A percentile compares a stretch with the other conserved stretches of the same genome.
Evolutionary conservation across 768 basidiomycete species (phyloP).

Genomic region (Lactarius quietus): DNA sequence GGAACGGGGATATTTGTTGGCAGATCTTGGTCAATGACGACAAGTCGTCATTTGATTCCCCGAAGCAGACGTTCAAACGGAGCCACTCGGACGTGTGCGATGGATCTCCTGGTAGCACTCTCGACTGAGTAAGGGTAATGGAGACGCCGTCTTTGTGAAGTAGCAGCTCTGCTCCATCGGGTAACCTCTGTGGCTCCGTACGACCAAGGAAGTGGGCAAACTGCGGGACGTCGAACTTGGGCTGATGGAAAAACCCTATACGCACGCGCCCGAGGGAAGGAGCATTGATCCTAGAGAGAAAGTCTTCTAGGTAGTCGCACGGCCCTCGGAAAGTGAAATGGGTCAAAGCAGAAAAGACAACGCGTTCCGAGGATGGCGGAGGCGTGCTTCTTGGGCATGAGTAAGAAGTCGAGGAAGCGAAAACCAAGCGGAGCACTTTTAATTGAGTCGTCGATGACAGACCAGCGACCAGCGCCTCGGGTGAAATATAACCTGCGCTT

Average conservation of each 20-base stretch:
- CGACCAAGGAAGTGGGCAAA: constrained; percentile 1
- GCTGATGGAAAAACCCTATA: not conserved
- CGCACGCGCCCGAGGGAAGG: not conserved
- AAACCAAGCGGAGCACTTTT: not conserved
- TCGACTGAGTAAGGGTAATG: not conserved
- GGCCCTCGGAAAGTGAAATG: constrained; percentile 1
- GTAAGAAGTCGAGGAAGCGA: not conserved
- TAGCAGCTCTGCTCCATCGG: not conserved
- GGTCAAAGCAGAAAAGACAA: not conserved
- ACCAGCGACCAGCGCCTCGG: constrained; percentile 1
- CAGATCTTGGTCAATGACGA: constrained; percentile 3
- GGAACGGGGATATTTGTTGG: not conserved
- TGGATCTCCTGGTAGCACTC: not conserved
- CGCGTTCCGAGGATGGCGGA: not conserved
- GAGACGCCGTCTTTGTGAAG: not conserved
- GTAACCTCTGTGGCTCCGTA: not conserved
- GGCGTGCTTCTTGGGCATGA: not conserved
- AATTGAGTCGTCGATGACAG: constrained; percentile 1
- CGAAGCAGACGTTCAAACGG: not conserved
- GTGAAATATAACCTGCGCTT: not conserved
- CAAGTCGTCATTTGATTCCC: not conserved
- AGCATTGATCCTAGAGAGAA: not conserved
- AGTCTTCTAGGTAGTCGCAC: constrained; percentile 1
- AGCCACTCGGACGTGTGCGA: not conserved
- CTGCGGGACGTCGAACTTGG: not conserved